Evolutionary conservation across 805 yeast species (phyloP), one percentile per base, ranked within the genome.

Genomic region (Lachancea thermotolerans): DNA sequence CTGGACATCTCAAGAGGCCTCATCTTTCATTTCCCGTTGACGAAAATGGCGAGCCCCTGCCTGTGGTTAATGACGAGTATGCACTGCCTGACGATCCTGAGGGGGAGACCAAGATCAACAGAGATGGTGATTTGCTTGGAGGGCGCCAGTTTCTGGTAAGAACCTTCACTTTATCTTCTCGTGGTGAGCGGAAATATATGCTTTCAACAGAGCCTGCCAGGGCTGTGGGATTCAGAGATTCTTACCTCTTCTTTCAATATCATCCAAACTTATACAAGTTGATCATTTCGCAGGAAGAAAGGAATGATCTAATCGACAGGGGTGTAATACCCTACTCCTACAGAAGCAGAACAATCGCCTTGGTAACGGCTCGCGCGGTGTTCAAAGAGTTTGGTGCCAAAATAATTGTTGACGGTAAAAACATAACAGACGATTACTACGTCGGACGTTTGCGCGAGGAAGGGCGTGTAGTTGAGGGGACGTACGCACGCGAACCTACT

Each of bases 141-240:
- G 90, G 79, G 14, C 75, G 97, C 51, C 77, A 78, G 56, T 91
- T 77, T 68, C 73, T 90, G 48, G 79, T 82, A 45, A 76, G 82
- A 49, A 75, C 84, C 0, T 85, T 85, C 64, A 81, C 80, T 5
- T 70, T 84, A 8, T 47, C 54, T 17, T 68, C 66, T 14, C 68
- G 54, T 30, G 96, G 95, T 8, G 77, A 79, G 16, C 73, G 81
- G 52, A 71, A 81, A 47, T 93, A 79, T 64, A 90, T 91, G 95
- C 77, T 93, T 39, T 82, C 95, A 2, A 90, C 98, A 0, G 99
- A 93, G 60, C 96, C 96, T 2, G 97, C 99, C 1, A 77, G 98
- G 54, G 80, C 91, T 57, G 88, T 91, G 49, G 98, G 97, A 3
- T 86, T 89, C 67, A 75, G 96, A 54, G 97, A 91, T 60, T 86